Percentiles rank a stretch among this genome's conserved stretches.
Evolutionary conservation across 2,329 filamentous ascomycete genomes (phyloP).

Genomic region (Bimuria novae-zelandiae): DNA sequence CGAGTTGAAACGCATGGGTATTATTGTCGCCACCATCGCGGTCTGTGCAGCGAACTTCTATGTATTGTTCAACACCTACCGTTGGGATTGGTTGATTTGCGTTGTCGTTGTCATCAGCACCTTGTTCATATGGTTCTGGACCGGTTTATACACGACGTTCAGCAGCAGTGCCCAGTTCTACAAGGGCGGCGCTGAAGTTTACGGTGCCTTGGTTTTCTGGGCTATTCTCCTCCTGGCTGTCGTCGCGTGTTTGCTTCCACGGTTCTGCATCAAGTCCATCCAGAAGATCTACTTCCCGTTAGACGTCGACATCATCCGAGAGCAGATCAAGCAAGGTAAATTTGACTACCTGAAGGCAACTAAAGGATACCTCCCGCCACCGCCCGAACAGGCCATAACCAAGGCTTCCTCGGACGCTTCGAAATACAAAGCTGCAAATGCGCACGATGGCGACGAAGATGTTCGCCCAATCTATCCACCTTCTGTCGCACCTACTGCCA

Average conservation of each 20-base stretch:
- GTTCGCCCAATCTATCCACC: conserved; percentile 91
- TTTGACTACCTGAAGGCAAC: conserved; percentile 73
- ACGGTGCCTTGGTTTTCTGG: conserved; percentile 85
- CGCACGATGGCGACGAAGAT: conserved; percentile 74
- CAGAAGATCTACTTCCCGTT: conserved; percentile 95
- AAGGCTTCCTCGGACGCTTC: conserved; percentile 63
- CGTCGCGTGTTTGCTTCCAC: conserved; percentile 81
- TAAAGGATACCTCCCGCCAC: conserved; percentile 55
- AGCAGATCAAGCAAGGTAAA: conserved; percentile 82
- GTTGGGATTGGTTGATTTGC: conserved; percentile 96
- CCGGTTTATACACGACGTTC: conserved; percentile 78
- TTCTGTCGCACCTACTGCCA: conserved; percentile 75
- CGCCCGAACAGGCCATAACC: conserved; percentile 52
- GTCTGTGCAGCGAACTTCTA: conserved; percentile 92
- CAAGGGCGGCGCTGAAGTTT: conserved; percentile 76
- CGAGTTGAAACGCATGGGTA: conserved; percentile 82
- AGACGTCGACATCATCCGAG: conserved; percentile 92
- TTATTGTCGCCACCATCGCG: conserved; percentile 82
- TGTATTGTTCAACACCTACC: conserved; percentile 93
- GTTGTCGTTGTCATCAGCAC: conserved; percentile 82
- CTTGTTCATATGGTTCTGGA: conserved; percentile 93
- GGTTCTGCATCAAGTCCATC: conserved; percentile 81
- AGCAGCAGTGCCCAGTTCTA: conserved; percentile 69
- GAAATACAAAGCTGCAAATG: conserved; percentile 47
- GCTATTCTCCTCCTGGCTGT: conserved; percentile 77